These are phyloP conservation scores for Spathaspora sp. DNA, from an alignment of 1,139 yeast genomes.

Conservation along the genomic window DNA sequence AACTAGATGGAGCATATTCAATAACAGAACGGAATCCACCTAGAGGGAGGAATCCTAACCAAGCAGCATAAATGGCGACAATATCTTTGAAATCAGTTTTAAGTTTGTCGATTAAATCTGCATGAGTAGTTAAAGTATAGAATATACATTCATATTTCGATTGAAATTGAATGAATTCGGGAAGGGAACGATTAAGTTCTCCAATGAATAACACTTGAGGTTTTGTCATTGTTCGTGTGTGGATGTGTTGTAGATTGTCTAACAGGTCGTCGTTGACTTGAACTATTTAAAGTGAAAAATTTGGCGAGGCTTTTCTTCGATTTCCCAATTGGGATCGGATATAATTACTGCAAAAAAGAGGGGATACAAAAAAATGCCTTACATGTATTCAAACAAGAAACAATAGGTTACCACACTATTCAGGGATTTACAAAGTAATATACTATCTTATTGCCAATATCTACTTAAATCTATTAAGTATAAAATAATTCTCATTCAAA, in stretches of 20 bases:
- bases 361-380: background rate
- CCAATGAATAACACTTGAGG: slow-evolving; percentile 49
- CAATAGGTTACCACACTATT: too few species aligned
- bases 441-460: too few species aligned
- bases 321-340: too few species aligned
- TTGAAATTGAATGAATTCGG: slow-evolving; percentile 37
- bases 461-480: background rate
- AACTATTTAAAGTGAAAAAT: background rate
- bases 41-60: slow-evolving; percentile 52
- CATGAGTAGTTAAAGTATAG: slow-evolving; percentile 40
- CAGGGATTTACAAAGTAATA: too few species aligned
- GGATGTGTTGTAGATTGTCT: background rate
- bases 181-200: slow-evolving; percentile 36
- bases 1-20: slow-evolving; percentile 47
- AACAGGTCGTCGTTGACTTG: background rate
- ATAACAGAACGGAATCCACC: slow-evolving; percentile 58
- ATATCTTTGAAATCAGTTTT: slow-evolving; percentile 36
- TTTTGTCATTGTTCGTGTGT: slow-evolving; percentile 10
- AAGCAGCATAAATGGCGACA: slow-evolving; percentile 63
- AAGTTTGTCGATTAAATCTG: slow-evolving; percentile 39
- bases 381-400: background rate
- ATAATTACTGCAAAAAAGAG: background rate
- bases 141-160: slow-evolving; percentile 43
- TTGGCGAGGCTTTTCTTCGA: background rate
- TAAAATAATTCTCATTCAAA: slow-evolving; percentile 3